phyloP scores from a whole-genome alignment of 768 basidiomycete species.

The Hypholoma sublateritium region DNA sequence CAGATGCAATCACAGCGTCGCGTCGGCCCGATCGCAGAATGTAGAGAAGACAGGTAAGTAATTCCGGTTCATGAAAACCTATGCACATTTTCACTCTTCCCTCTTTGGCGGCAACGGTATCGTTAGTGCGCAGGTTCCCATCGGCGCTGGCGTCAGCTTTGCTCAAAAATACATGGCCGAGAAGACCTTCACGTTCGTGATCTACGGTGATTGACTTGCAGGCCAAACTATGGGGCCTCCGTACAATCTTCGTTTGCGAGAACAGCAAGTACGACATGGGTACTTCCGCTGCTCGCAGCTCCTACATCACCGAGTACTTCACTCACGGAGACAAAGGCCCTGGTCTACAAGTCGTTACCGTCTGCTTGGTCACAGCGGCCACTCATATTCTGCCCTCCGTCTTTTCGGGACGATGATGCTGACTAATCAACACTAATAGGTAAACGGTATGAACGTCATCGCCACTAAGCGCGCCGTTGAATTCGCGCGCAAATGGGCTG shows the following conservation, averaged over 20 bases:
- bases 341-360: conserved; percentile 71
- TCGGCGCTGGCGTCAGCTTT: conserved; percentile 93
- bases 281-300: conserved; percentile 91
- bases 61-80: too few species aligned
- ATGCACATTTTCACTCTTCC: conserved; percentile 98
- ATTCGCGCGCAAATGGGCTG: conserved; percentile 86
- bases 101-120: conserved; percentile 99
- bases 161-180: conserved; percentile 84
- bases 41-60: too few species aligned
- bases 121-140: conserved; percentile 96
- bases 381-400: background rate
- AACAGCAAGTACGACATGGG: conserved; percentile 99
- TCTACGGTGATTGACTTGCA: conserved; percentile 92
- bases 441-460: conserved; percentile 99
- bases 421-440: conserved; percentile 35
- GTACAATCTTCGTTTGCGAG: conserved; percentile 93
- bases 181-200: conserved; percentile 80
- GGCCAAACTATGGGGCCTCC: conserved; percentile 96
- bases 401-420: background rate
- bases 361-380: background rate
- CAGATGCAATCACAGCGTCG: too few species aligned
- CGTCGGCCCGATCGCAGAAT: too few species aligned
- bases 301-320: conserved; percentile 93
- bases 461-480: conserved; percentile 82
- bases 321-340: conserved; percentile 97